Percentiles rank a stretch among this genome's conserved stretches.
These are phyloP conservation scores for Tetrapyrgos nigripes DNA, from an alignment of 1,284 basidiomycete genomes.

Conservation along the genomic window DNA sequence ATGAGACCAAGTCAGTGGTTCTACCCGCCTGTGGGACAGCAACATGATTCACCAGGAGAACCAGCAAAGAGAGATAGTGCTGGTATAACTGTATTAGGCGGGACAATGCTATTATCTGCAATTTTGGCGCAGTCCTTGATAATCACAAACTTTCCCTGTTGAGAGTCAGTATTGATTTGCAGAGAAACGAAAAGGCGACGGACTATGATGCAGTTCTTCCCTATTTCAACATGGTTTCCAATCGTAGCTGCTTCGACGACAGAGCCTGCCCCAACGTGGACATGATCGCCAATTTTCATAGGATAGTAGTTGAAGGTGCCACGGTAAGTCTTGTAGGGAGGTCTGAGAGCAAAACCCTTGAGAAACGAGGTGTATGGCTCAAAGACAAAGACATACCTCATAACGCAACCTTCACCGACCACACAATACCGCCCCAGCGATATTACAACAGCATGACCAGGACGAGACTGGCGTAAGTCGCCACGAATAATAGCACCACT, in stretches of 20 bases:
- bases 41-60: constrained; percentile 74
- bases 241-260: constrained; percentile 96
- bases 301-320: constrained; percentile 98
- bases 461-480: constrained; percentile 83
- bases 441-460: constrained; percentile 92
- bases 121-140: constrained; percentile 96
- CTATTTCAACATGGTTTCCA: constrained; percentile 94
- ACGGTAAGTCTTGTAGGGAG: constrained; percentile 89
- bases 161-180: too few relatives aligned
- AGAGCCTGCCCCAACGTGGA: constrained; percentile 87
- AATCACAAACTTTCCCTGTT: constrained; percentile 93
- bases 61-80: constrained; percentile 88
- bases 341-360: constrained; percentile 46
- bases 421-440: constrained; percentile 93
- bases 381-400: constrained; percentile 75
- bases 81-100: constrained; percentile 93
- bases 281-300: constrained; percentile 95
- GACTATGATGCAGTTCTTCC: constrained; percentile 94
- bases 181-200: constrained; percentile 33
- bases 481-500: constrained; percentile 89
- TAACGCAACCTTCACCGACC: constrained; percentile 87
- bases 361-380: neutral
- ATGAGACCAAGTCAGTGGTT: too few relatives aligned
- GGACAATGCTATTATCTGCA: constrained; percentile 88
- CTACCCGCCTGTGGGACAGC: neutral